Percentiles rank a stretch among this genome's conserved stretches.
Conservation (phyloP, 306 rosid species). For the Geum urbanum region DNA sequence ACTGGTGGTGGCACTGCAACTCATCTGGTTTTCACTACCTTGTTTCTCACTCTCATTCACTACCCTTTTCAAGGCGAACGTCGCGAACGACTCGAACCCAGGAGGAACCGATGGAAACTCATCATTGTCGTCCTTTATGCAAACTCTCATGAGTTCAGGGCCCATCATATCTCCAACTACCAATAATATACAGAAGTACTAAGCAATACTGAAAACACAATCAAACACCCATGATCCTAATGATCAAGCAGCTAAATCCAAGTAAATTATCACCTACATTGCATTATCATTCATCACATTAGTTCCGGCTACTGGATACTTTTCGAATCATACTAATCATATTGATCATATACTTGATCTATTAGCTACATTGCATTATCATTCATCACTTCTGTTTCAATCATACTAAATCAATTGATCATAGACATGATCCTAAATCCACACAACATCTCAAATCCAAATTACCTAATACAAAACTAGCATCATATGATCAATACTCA, state of each 20-base stretch:
- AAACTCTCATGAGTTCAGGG: conserved; percentile 77
- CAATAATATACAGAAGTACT: conserved; percentile 9
- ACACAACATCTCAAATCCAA: conserved; percentile 7
- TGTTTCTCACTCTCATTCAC: conserved; percentile 46
- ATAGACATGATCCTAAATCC: conserved; percentile 23
- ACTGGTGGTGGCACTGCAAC: conserved; percentile 43
- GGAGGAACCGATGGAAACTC: conserved; percentile 97
- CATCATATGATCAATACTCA: background rate
- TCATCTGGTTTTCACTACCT: conserved; percentile 34
- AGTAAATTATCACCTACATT: conserved; percentile 28
- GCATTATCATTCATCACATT: background rate
- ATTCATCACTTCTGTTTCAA: conserved; percentile 4
- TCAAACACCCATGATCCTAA: background rate
- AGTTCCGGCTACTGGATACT: conserved; percentile 21
- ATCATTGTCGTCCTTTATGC: conserved; percentile 82
- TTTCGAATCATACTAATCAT: conserved; percentile 10
- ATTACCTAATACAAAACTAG: background rate
- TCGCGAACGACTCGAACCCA: conserved; percentile 84
- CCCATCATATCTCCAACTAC: conserved; percentile 57
- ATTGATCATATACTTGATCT: background rate
- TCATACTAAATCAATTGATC: background rate
- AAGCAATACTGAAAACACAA: no score
- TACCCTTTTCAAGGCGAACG: conserved; percentile 50
- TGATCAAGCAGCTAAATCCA: conserved; percentile 1
- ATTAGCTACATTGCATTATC: conserved; percentile 29